phyloP scores from a whole-genome alignment of 2,329 filamentous ascomycete genomes.

The Talaromyces sp. region DNA sequence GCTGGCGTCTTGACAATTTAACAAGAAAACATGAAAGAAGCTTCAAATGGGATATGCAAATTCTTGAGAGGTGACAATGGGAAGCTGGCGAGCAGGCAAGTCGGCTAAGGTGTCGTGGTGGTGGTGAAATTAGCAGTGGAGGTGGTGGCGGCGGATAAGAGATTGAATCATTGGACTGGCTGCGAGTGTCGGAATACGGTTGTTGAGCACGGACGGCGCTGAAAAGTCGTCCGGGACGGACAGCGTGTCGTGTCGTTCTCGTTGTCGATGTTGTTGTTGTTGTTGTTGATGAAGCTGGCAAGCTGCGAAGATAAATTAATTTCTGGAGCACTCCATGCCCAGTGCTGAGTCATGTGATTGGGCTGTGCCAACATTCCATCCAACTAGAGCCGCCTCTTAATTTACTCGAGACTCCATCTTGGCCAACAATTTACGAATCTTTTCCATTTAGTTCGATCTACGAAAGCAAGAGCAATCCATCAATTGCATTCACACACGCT shows the following conservation, averaged over 20 bases:
- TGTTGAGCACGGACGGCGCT: neutral
- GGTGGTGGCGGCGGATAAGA: conserved; percentile 8
- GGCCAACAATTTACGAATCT: neutral
- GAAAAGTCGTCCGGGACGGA: neutral
- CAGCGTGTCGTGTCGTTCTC: neutral
- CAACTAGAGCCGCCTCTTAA: neutral
- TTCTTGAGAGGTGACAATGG: neutral
- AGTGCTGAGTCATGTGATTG: conserved; percentile 1
- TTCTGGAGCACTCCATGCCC: conserved; percentile 1
- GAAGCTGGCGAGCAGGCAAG: neutral
- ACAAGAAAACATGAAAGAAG: neutral
- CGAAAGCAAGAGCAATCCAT: neutral
- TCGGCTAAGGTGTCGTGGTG: neutral
- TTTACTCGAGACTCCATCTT: neutral
- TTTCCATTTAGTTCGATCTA: neutral
- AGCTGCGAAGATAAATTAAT: neutral
- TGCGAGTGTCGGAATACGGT: neutral
- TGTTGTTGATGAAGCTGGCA: conserved; percentile 19
- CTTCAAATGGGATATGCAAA: neutral
- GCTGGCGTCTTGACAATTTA: neutral
- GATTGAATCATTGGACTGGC: neutral
- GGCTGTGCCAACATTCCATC: conserved; percentile 2
- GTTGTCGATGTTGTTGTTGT: conserved; percentile 20
- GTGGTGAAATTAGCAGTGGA: conserved; percentile 8
- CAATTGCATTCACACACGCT: neutral